Evolutionary conservation across 257 asterid genomes (phyloP).

Genomic region (Lavandula angustifolia): DNA sequence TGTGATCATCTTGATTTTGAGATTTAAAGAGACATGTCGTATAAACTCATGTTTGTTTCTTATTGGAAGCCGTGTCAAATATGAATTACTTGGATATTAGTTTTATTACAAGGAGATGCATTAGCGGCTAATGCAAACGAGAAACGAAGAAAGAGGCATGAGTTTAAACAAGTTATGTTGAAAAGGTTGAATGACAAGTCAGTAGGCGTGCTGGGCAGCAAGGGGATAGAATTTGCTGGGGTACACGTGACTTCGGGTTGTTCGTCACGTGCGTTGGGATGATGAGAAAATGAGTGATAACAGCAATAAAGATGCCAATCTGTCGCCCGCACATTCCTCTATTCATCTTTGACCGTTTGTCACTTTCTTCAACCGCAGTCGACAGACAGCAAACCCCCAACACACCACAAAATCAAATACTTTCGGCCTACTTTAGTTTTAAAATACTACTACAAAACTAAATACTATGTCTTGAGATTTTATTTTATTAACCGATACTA

Average conservation of each 20-base stretch:
- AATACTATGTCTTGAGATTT: too few relatives aligned
- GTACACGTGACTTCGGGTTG: conserved; percentile 46
- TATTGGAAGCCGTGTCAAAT: too few relatives aligned
- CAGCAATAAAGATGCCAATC: conserved; percentile 23
- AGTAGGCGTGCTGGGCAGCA: conserved; percentile 1
- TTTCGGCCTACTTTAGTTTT: conserved; percentile 25
- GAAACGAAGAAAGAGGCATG: not conserved
- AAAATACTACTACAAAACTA: too few relatives aligned
- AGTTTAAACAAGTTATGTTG: not conserved
- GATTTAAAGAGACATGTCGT: too few relatives aligned
- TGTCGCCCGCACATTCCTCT: conserved; percentile 33
- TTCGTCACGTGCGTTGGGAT: conserved; percentile 44
- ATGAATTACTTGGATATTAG: too few relatives aligned
- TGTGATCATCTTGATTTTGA: too few relatives aligned
- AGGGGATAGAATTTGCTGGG: conserved; percentile 16
- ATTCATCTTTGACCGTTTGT: conserved; percentile 35
- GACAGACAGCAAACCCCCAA: conserved; percentile 23
- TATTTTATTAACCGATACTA: too few relatives aligned
- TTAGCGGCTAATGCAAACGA: not conserved
- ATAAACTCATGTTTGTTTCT: too few relatives aligned
- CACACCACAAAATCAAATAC: conserved; percentile 8
- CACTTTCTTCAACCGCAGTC: conserved; percentile 31
- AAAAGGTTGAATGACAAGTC: conserved; percentile 29
- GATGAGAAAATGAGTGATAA: not conserved
- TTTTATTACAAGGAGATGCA: not conserved